A percentile compares a stretch with the other conserved stretches of the same genome.
phyloP scores from a whole-genome alignment of 257 asterid species.

The Perilla frutescens region DNA sequence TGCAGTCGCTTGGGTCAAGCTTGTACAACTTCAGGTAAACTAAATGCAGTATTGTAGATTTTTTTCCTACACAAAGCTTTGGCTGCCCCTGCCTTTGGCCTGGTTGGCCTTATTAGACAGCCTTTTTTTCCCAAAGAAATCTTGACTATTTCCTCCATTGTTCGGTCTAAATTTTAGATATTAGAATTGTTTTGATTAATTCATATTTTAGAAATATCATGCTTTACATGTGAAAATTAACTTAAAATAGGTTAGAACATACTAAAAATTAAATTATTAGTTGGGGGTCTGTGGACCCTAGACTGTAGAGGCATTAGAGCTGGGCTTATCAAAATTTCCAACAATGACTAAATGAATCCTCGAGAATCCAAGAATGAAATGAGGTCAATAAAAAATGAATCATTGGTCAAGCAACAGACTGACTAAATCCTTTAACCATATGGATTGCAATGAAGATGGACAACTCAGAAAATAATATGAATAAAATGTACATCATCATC shows the following conservation, averaged over 20 bases:
- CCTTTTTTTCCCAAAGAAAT: background rate
- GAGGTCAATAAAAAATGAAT: too few species aligned
- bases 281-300: too few species aligned
- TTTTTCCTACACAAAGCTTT: background rate
- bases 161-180: background rate
- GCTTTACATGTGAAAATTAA: too few species aligned
- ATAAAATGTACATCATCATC: background rate
- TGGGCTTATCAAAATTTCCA: too few species aligned
- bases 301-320: too few species aligned
- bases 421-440: slow-evolving; percentile 11
- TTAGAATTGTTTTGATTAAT: too few species aligned
- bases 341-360: too few species aligned
- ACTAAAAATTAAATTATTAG: too few species aligned
- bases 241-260: too few species aligned
- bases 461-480: slow-evolving; percentile 3
- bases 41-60: background rate
- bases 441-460: slow-evolving; percentile 16
- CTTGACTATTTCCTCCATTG: background rate
- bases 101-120: background rate
- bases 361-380: too few species aligned
- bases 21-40: slow-evolving; percentile 13
- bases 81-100: background rate
- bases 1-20: slow-evolving; percentile 1
- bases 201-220: too few species aligned
- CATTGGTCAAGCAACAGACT: background rate